Conservation (phyloP, 345 rosid species). For the Euphorbia peplus region DNA sequence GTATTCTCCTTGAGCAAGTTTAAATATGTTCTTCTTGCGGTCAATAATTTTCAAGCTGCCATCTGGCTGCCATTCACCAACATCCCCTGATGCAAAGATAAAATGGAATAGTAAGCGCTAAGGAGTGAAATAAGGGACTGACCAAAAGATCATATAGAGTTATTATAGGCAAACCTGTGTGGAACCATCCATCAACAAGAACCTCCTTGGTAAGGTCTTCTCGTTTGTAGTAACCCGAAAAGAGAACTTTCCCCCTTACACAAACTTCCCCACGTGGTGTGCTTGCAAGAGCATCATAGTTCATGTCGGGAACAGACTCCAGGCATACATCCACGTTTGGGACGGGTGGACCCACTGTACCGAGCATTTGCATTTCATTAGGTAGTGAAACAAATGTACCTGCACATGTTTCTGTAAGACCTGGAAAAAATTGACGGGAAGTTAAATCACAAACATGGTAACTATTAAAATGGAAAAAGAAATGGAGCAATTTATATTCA, state of each 20-base stretch:
- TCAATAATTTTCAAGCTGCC: constrained; percentile 95
- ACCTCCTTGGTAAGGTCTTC: constrained; percentile 88
- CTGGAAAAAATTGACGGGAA: constrained; percentile 36
- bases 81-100: constrained; percentile 56
- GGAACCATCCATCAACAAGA: constrained; percentile 88
- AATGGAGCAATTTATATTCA: constrained; percentile 15
- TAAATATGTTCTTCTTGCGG: constrained; percentile 90
- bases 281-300: constrained; percentile 82
- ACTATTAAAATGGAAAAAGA: background rate
- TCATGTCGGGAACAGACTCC: constrained; percentile 97
- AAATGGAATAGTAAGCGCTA: constrained; percentile 1
- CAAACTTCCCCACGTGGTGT: constrained; percentile 87
- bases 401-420: constrained; percentile 94
- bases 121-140: background rate
- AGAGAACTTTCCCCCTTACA: constrained; percentile 66
- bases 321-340: constrained; percentile 89
- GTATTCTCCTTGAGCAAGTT: constrained; percentile 98
- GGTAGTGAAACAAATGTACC: constrained; percentile 92
- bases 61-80: constrained; percentile 97
- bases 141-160: constrained; percentile 2
- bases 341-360: constrained; percentile 95
- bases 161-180: constrained; percentile 55
- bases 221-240: constrained; percentile 87
- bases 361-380: constrained; percentile 70
- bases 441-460: background rate